A percentile compares a stretch with the other conserved stretches of the same genome.
Conservation (phyloP, 148 eudicot genomes). For the Simmondsia chinensis region DNA sequence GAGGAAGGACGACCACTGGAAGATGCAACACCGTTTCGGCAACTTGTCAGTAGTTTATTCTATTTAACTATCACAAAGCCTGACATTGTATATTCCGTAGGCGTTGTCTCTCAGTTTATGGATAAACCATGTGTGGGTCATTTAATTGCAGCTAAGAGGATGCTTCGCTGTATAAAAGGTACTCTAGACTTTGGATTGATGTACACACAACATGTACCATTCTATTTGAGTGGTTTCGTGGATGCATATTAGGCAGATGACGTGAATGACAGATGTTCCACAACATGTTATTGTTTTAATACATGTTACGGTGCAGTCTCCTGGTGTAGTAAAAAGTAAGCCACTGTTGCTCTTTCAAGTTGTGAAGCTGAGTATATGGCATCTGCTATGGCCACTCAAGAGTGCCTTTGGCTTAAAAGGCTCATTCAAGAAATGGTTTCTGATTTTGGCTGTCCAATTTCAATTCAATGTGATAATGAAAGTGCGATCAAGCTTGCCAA, state of each 20-base stretch:
- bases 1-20: not conserved
- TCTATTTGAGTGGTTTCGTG: not conserved
- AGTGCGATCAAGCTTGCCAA: not conserved
- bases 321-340: not conserved
- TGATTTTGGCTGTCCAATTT: not conserved
- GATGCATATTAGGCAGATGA: slow-evolving; percentile 1
- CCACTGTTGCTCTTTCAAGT: no score
- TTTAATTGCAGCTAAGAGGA: not conserved
- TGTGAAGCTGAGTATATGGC: not conserved
- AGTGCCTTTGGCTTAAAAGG: no score
- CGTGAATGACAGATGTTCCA: no score
- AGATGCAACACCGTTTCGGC: slow-evolving; percentile 3
- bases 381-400: slow-evolving; percentile 2
- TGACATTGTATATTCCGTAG: not conserved
- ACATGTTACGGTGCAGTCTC: not conserved
- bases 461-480: slow-evolving; percentile 1
- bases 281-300: slow-evolving; percentile 1
- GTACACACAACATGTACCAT: not conserved
- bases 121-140: not conserved
- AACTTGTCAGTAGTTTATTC: not conserved
- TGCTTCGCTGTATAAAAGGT: no score
- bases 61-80: not conserved
- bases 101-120: no score
- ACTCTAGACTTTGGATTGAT: slow-evolving; percentile 4
- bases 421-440: not conserved